These are phyloP conservation scores for Marasmius tenuissimus DNA, from an alignment of 1,284 basidiomycete genomes.

Conservation along the genomic window DNA sequence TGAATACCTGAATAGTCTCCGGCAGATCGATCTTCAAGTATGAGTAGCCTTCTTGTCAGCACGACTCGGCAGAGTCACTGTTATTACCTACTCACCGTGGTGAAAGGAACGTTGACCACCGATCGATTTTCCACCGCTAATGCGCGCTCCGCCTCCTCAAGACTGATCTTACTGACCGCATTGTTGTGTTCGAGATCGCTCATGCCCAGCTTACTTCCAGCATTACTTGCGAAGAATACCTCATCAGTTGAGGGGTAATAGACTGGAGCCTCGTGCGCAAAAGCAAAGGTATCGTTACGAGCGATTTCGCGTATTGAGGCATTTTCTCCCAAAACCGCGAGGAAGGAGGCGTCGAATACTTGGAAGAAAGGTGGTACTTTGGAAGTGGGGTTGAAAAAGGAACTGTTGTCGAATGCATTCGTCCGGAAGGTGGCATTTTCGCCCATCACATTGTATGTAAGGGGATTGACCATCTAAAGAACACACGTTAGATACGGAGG, in stretches of 20 bases:
- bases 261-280: constrained; percentile 76
- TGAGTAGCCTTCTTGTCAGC: constrained; percentile 16
- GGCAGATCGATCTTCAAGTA: constrained; percentile 46
- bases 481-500: too few species aligned
- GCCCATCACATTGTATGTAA: constrained; percentile 43
- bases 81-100: constrained; percentile 39
- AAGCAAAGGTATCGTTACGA: constrained; percentile 56
- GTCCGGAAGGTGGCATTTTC: constrained; percentile 37
- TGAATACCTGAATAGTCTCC: constrained; percentile 33
- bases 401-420: constrained; percentile 25
- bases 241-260: constrained; percentile 42
- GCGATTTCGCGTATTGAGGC: constrained; percentile 62
- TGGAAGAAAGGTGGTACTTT: constrained; percentile 65
- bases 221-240: constrained; percentile 43
- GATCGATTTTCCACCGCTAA: constrained; percentile 25
- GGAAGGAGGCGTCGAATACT: constrained; percentile 62
- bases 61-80: not conserved
- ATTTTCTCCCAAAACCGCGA: constrained; percentile 54
- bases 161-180: constrained; percentile 44
- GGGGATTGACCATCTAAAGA: constrained; percentile 39
- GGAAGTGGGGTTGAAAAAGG: constrained; percentile 42
- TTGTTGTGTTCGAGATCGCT: constrained; percentile 47
- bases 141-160: constrained; percentile 43
- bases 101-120: constrained; percentile 56
- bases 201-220: constrained; percentile 40